These are phyloP conservation scores for Ceratocystis huliohia DNA, from an alignment of 2,329 filamentous ascomycete species.

Conservation along the genomic window DNA sequence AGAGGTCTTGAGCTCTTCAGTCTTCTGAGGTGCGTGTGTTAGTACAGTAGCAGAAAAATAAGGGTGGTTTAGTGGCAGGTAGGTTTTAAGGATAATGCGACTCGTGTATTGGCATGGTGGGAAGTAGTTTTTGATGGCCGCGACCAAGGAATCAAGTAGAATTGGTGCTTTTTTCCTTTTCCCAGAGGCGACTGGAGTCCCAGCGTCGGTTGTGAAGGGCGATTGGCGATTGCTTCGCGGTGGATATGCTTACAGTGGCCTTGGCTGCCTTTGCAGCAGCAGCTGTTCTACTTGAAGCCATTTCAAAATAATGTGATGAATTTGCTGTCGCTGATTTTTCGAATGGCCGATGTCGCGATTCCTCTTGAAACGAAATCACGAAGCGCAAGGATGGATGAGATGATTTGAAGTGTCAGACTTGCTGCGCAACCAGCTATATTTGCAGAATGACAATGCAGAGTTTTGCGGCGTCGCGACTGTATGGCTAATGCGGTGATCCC, in stretches of 20 bases:
- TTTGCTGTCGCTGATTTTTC: background rate
- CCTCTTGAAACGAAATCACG: background rate
- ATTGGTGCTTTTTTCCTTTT: background rate
- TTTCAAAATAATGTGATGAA: slow-evolving; percentile 7
- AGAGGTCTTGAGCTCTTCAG: slow-evolving; percentile 21
- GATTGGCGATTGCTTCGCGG: background rate
- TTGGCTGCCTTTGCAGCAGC: slow-evolving; percentile 21
- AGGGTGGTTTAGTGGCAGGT: background rate
- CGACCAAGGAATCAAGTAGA: background rate
- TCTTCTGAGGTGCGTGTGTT: slow-evolving; percentile 14
- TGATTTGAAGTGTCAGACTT: background rate
- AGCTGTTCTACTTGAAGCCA: slow-evolving; percentile 20
- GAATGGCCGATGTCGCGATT: slow-evolving; percentile 5
- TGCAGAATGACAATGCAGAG: background rate
- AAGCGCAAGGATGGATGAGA: background rate
- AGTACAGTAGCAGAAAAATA: background rate
- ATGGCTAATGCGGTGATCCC: background rate
- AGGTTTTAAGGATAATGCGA: background rate
- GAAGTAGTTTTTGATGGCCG: background rate
- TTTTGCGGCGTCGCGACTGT: background rate
- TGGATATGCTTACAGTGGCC: slow-evolving; percentile 21
- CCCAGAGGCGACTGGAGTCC: background rate
- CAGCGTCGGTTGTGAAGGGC: background rate
- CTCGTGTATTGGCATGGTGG: background rate
- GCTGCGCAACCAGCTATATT: background rate